Base-by-base conservation (phyloP, 495 filamentous ascomycete genomes). In the Hypoxylon crocopeplum region DNA sequence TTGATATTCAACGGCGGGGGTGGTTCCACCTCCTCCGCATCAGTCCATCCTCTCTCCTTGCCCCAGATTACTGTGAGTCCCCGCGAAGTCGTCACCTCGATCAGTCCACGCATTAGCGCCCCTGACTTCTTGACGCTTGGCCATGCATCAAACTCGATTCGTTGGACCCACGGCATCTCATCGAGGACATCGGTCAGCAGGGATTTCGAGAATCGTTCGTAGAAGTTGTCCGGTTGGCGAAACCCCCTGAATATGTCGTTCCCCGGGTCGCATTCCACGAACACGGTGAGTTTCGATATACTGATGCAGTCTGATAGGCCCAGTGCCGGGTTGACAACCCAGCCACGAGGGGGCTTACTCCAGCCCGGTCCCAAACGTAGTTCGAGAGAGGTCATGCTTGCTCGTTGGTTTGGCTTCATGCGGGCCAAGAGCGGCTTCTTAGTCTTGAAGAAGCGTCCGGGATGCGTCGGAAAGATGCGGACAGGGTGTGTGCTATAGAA, bases 281-380 rank as follows among this genome's bases (percentile, higher is more conserved):
- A 93, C 0, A 96, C 81, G 45, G 85, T 88, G 39, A 96, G 69
- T 10, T 77, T 81, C 32, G 81, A 78, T 16, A 89, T 78, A 37
- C 78, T 79, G 25, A 69, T 71, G 75, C 86, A 86, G 36, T 92
- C 84, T 30, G 75, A 67, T 19, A 95, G 75, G 0, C 90, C 89
- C 19, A 94, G 75, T 0, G 79, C 72, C 4, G 79, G 69, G 58
- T 84, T 86, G 20, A 92, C 86, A 2, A 81, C 79, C 90, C 91
- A 94, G 38, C 85, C 83, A 8, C 76, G 74, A 1, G 91, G 91
- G 2, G 91, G 91, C 39, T 79, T 79, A 12, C 77, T 88, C 88
- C 88, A 96, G 44, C 90, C 90, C 0, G 90, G 90, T 0, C 91
- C 91, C 1, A 96, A 73, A 7, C 91, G 86, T 56, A 95, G 72